These are phyloP conservation scores for Patellifolia procumbens DNA, from an alignment of 179 eudicot species.

Conservation along the genomic window DNA sequence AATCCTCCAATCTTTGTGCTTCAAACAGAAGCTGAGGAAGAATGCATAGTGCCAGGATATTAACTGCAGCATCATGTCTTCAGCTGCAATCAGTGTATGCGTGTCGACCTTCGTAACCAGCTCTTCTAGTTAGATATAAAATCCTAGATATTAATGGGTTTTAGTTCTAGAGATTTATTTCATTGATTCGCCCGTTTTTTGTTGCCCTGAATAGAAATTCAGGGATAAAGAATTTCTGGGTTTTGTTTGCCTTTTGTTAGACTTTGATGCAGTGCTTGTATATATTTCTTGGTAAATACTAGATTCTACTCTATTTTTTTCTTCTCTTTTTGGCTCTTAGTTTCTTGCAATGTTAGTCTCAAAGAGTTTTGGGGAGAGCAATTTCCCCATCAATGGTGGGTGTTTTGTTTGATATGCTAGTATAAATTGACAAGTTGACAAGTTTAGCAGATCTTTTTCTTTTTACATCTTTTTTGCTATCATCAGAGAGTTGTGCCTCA, in stretches of 20 bases:
- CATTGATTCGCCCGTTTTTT: constrained; percentile 22
- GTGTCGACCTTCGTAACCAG: not conserved
- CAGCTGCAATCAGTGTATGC: not conserved
- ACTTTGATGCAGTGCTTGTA: constrained; percentile 32
- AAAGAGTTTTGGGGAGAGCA: not conserved
- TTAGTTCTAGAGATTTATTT: constrained; percentile 27
- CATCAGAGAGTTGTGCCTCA: constrained; percentile 1
- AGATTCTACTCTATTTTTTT: not conserved
- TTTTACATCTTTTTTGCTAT: not conserved
- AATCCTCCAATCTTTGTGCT: not conserved
- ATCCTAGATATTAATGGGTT: constrained; percentile 4
- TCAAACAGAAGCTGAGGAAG: constrained; percentile 29
- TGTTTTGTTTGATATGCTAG: not conserved
- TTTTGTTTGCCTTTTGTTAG: constrained; percentile 24
- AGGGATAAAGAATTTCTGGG: constrained; percentile 26
- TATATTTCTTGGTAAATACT: constrained; percentile 28
- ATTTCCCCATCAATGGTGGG: not conserved
- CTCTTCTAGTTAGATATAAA: constrained; percentile 25
- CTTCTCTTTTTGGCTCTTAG: constrained; percentile 5
- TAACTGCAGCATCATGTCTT: not conserved
- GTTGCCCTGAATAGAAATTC: constrained; percentile 20
- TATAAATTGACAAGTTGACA: not conserved
- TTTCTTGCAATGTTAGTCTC: constrained; percentile 12
- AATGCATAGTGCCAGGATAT: not conserved
- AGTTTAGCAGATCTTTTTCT: constrained; percentile 1